Conservation (phyloP, 768 basidiomycete species). For the Aureoboletus auriporus region DNA sequence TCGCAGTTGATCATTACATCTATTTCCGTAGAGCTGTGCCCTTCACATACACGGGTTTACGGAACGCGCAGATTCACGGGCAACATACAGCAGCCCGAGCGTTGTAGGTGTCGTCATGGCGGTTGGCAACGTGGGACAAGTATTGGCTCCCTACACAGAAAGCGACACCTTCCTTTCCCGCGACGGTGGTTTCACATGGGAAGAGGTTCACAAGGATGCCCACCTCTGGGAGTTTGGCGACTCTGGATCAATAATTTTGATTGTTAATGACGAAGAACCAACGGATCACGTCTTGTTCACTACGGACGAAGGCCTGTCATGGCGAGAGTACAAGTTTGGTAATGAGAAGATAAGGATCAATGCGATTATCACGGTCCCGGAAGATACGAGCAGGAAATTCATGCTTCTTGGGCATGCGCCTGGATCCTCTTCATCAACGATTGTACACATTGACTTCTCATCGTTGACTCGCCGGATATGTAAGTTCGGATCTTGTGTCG, state of each 20-base stretch:
- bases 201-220: slow-evolving; percentile 97
- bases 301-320: slow-evolving; percentile 81
- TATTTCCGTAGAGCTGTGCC: slow-evolving; percentile 59
- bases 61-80: slow-evolving; percentile 82
- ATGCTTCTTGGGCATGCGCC: slow-evolving; percentile 72
- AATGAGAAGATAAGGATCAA: slow-evolving; percentile 69
- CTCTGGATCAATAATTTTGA: slow-evolving; percentile 88
- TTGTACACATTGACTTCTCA: slow-evolving; percentile 88
- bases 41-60: slow-evolving; percentile 96
- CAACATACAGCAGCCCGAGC: slow-evolving; percentile 91
- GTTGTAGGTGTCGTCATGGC: slow-evolving; percentile 93
- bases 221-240: slow-evolving; percentile 98
- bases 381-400: slow-evolving; percentile 89
- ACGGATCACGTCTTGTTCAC: slow-evolving; percentile 88
- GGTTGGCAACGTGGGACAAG: slow-evolving; percentile 92
- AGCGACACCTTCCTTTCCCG: slow-evolving; percentile 96
- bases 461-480: slow-evolving; percentile 72
- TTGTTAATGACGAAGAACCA: slow-evolving; percentile 93
- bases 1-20: not conserved
- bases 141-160: slow-evolving; percentile 74
- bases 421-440: slow-evolving; percentile 38
- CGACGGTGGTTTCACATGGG: slow-evolving; percentile 96
- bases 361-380: slow-evolving; percentile 81
- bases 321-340: slow-evolving; percentile 83
- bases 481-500: slow-evolving; percentile 36